phyloP scores from a whole-genome alignment of 305 asterid species.

The Fraxinus ornus region DNA sequence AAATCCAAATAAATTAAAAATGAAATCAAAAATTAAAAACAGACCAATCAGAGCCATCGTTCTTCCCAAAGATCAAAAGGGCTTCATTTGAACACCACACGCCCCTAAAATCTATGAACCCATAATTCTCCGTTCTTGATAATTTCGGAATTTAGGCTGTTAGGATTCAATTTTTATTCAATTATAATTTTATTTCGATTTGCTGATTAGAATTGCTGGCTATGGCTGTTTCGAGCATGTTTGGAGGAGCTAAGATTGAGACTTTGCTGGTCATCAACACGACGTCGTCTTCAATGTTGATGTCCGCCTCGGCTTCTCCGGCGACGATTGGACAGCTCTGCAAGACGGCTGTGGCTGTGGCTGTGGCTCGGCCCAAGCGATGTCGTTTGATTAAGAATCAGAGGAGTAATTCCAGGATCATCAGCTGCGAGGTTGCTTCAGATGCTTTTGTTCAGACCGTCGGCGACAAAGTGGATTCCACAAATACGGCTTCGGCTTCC shows the following conservation, averaged over 20 bases:
- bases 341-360: constrained; percentile 21
- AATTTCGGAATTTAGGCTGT: constrained; percentile 13
- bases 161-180: not conserved
- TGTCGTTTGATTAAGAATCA: constrained; percentile 29
- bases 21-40: not conserved
- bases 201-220: not conserved
- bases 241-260: constrained; percentile 77
- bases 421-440: constrained; percentile 54
- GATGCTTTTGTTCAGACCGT: constrained; percentile 35
- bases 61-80: constrained; percentile 18
- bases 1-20: constrained; percentile 41
- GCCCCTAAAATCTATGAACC: not conserved
- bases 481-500: constrained; percentile 55
- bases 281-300: constrained; percentile 36
- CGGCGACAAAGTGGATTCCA: constrained; percentile 26
- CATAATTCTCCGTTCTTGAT: not conserved
- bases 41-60: constrained; percentile 10
- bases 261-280: constrained; percentile 51
- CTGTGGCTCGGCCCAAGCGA: constrained; percentile 32
- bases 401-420: constrained; percentile 35
- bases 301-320: constrained; percentile 39
- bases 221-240: constrained; percentile 73
- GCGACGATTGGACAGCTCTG: constrained; percentile 41
- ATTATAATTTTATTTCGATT: constrained; percentile 6
- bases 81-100: constrained; percentile 19